Percentiles rank a stretch among this genome's conserved stretches.
phyloP scores from a whole-genome alignment of 352 stramenopile genomes.

The Globisporangium solare region DNA sequence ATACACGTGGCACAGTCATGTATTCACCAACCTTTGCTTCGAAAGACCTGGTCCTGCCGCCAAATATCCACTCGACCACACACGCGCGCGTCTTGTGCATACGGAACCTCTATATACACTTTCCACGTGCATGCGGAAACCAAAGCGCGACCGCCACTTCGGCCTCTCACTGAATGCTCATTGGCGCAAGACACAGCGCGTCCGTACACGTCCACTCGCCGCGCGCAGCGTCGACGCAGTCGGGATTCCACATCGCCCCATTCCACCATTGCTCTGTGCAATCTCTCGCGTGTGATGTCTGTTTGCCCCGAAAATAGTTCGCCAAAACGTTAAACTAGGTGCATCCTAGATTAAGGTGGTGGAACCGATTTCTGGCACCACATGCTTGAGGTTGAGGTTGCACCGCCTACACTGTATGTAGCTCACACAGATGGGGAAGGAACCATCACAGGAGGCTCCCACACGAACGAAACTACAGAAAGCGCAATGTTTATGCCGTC shows the following conservation, averaged over 20 bases:
- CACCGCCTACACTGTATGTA: no score
- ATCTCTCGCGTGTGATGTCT: neutral
- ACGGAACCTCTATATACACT: constrained; percentile 10
- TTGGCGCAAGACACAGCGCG: neutral
- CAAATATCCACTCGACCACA: constrained; percentile 9
- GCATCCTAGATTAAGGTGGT: neutral
- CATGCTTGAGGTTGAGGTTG: constrained; percentile 1
- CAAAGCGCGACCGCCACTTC: neutral
- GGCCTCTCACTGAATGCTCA: no score
- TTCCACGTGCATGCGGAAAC: neutral
- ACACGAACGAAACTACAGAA: neutral
- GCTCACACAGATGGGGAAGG: neutral
- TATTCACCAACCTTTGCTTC: constrained; percentile 5
- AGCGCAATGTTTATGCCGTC: neutral
- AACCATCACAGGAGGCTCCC: neutral
- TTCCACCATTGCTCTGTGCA: neutral
- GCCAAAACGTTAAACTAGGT: neutral
- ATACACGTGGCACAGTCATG: neutral
- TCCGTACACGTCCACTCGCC: constrained; percentile 3
- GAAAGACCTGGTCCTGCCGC: neutral
- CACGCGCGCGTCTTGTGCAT: constrained; percentile 4
- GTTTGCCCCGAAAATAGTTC: neutral
- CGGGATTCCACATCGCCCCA: constrained; percentile 4
- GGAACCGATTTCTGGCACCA: neutral
- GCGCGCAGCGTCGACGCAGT: constrained; percentile 5